Evolutionary conservation across 495 filamentous ascomycete genomes (phyloP).

Genomic region (Penicillium cinerascens): DNA sequence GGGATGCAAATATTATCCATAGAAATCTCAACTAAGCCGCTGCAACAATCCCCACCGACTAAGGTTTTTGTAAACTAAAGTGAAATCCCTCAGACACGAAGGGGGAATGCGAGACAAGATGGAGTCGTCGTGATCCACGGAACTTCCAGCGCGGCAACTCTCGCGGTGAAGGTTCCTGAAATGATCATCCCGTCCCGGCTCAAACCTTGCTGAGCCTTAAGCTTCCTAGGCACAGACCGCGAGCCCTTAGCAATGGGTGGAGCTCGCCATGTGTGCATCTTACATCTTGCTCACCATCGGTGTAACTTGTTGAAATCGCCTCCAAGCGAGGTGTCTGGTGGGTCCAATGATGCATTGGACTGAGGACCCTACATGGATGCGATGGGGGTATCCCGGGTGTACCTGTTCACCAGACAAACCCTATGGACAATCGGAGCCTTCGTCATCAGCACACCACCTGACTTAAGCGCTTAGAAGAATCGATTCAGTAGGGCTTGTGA

Average conservation of each 20-base stretch:
- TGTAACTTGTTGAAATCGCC: slow-evolving; percentile 11
- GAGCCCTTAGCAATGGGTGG: slow-evolving; percentile 2
- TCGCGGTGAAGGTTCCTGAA: slow-evolving; percentile 10
- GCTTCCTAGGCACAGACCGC: not conserved
- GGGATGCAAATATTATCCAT: not conserved
- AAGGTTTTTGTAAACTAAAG: not conserved
- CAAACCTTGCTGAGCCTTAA: slow-evolving; percentile 11
- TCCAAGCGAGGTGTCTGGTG: slow-evolving; percentile 5
- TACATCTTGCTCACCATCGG: slow-evolving; percentile 9
- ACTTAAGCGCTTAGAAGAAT: not conserved
- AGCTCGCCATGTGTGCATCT: slow-evolving; percentile 17
- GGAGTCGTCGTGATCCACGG: slow-evolving; percentile 9
- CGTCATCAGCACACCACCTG: slow-evolving; percentile 6
- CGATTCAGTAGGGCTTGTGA: not conserved
- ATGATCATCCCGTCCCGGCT: slow-evolving; percentile 9
- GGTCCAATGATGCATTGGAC: slow-evolving; percentile 7
- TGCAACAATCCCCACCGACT: slow-evolving; percentile 4
- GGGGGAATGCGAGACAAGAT: slow-evolving; percentile 12
- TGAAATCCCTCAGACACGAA: not conserved
- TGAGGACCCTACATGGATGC: slow-evolving; percentile 4
- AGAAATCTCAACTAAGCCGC: slow-evolving; percentile 1
- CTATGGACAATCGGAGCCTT: slow-evolving; percentile 4
- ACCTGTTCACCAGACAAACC: slow-evolving; percentile 1
- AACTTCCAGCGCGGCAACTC: not conserved
- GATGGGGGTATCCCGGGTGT: not conserved